These are phyloP conservation scores for Rhizopus stolonifer DNA, from an alignment of 371 early-diverging fungal genomes.

Conservation along the genomic window DNA sequence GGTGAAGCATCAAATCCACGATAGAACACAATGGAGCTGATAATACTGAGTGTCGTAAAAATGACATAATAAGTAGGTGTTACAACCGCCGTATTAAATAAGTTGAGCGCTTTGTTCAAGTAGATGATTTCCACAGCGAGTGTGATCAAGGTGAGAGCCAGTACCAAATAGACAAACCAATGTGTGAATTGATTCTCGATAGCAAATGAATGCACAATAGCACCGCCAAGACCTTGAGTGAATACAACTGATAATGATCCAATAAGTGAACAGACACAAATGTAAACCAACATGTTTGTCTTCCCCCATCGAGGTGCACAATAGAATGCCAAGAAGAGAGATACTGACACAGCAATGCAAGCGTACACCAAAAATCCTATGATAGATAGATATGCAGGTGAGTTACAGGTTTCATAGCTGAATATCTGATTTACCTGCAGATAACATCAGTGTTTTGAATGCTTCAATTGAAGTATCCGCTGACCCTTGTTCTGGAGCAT, in stretches of 20 bases:
- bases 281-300: slow-evolving; percentile 81
- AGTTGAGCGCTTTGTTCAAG: slow-evolving; percentile 93
- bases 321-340: slow-evolving; percentile 69
- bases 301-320: slow-evolving; percentile 87
- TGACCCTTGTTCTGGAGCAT: slow-evolving; percentile 87
- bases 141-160: slow-evolving; percentile 72
- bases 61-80: slow-evolving; percentile 93
- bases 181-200: slow-evolving; percentile 85
- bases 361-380: slow-evolving; percentile 82
- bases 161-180: slow-evolving; percentile 84
- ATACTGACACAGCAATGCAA: slow-evolving; percentile 54
- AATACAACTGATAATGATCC: slow-evolving; percentile 93
- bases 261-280: slow-evolving; percentile 82
- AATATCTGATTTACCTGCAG: slow-evolving; percentile 58
- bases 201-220: slow-evolving; percentile 84
- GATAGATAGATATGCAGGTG: no score
- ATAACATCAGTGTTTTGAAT: slow-evolving; percentile 72
- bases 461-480: slow-evolving; percentile 76
- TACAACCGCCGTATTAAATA: slow-evolving; percentile 89
- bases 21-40: slow-evolving; percentile 85
- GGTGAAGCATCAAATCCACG: slow-evolving; percentile 85
- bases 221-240: slow-evolving; percentile 89
- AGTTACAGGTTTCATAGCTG: no score
- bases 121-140: slow-evolving; percentile 91
- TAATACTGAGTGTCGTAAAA: slow-evolving; percentile 90